Base-by-base conservation (phyloP, 768 basidiomycete species). In the Cystobasidiopsis lactophilus region DNA sequence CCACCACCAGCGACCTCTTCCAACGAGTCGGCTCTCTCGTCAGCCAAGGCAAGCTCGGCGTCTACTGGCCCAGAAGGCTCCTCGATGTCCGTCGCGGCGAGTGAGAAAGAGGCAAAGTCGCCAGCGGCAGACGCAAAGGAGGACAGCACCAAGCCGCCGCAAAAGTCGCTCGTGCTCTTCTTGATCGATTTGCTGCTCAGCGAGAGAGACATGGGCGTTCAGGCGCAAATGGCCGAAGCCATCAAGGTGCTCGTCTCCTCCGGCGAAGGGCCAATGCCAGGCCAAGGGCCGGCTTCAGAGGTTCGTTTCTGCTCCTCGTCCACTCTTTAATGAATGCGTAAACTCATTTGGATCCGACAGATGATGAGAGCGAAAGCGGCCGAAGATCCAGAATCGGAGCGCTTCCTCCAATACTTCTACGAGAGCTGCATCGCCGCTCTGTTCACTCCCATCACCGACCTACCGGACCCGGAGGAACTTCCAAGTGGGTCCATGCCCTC, bases 321-420 rank as follows among this genome's bases (percentile, higher is more conserved):
- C 44, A 47, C 38, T n/a, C 2, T 11, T 57, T n/a, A n/a, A 64
- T 52, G 63, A 62, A 55, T 24, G 44, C 40, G 47, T 44, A 26
- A 35, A 30, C 5, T 46, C 44, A 38, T 51, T 52, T 38, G 47
- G 66, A 58, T 59, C 63, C 45, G 65, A 60, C 38, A 68, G 66
- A 73, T 29, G 53, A 58, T 56, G 2, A 52, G 64, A 9, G 24
- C 56, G 26, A 77, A 79, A 4, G 61, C 68, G 51, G n/a, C n/a
- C n/a, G 85, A 82, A 43, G 62, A 62, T 48, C 80, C 82, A 5
- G 75, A 77, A 33, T 80, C 79, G 1, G 93, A 96, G 65, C 75
- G 77, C 52, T 98, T 88, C 71, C 71, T 89, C 63, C 81, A 88
- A 37, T 85, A 85, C 65, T 91, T 95, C 67, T 95, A 95, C 70